Percentiles rank a stretch among this genome's conserved stretches.
Evolutionary conservation across 1,139 yeast genomes (phyloP).

Genomic region (Hanseniaspora uvarum): DNA sequence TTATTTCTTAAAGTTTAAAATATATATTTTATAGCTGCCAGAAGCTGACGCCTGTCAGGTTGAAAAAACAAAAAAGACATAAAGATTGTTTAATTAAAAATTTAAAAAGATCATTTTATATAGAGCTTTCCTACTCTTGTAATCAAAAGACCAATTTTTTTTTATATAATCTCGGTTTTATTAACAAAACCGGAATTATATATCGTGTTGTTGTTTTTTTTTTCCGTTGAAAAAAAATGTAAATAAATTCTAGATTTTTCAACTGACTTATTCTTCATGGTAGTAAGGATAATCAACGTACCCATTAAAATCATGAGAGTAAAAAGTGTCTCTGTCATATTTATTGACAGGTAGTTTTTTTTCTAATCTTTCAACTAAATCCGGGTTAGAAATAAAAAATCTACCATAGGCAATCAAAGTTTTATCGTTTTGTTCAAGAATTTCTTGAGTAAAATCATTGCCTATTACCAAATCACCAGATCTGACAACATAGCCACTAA

Average conservation of each 20-base stretch:
- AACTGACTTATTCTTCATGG: constrained; percentile 18
- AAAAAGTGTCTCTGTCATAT: constrained; percentile 33
- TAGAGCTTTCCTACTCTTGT: too few species aligned
- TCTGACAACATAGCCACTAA: constrained; percentile 35
- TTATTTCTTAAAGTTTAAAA: too few species aligned
- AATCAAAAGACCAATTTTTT: too few species aligned
- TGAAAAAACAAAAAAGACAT: too few species aligned
- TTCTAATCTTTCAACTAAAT: constrained; percentile 36
- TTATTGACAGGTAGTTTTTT: constrained; percentile 29
- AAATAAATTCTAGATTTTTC: not conserved
- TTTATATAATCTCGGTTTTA: too few species aligned
- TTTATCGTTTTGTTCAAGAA: constrained; percentile 31
- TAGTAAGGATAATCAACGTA: constrained; percentile 29
- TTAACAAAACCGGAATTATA: too few species aligned
- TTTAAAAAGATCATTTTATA: too few species aligned
- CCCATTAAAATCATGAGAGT: constrained; percentile 29
- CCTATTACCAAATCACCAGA: constrained; percentile 34
- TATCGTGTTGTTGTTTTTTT: too few species aligned
- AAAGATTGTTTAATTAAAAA: too few species aligned
- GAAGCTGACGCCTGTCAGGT: too few species aligned
- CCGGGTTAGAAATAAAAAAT: constrained; percentile 42
- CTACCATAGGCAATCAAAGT: constrained; percentile 41
- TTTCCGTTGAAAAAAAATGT: not conserved
- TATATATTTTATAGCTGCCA: too few species aligned
- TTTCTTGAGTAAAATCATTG: constrained; percentile 21